A percentile compares a stretch with the other conserved stretches of the same genome.
Evolutionary conservation across 129 eudicot genomes (phyloP).

Genomic region (Flaveria sonorensis): DNA sequence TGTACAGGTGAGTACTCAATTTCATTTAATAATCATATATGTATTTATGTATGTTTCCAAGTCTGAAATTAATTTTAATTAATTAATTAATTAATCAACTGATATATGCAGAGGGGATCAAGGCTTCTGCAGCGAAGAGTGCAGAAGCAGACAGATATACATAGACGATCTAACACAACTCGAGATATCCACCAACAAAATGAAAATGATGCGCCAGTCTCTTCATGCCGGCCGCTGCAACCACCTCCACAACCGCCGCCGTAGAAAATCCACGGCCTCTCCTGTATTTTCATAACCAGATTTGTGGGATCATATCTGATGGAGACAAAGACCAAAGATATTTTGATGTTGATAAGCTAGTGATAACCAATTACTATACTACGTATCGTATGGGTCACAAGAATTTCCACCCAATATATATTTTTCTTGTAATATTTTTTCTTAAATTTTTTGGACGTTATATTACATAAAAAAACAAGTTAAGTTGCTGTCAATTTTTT

Average conservation of each 20-base stretch:
- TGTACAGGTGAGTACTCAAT: conserved; percentile 49
- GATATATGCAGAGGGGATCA: conserved; percentile 52
- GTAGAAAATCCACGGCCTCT: not conserved
- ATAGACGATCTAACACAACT: conserved; percentile 50
- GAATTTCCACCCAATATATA: not conserved
- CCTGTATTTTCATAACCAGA: conserved; percentile 1
- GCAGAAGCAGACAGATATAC: conserved; percentile 61
- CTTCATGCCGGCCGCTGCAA: not conserved
- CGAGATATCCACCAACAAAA: conserved; percentile 39
- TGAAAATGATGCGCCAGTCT: conserved; percentile 19
- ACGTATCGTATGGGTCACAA: not conserved
- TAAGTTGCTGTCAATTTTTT: too few relatives aligned
- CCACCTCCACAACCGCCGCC: not conserved
- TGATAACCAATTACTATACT: too few relatives aligned
- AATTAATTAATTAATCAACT: too few relatives aligned
- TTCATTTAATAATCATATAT: not conserved
- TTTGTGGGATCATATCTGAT: not conserved
- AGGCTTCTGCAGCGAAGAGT: conserved; percentile 70
- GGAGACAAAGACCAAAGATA: not conserved
- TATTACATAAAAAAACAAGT: too few relatives aligned
- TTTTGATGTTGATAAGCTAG: not conserved
- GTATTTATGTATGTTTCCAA: not conserved
- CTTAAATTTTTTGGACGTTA: not conserved
- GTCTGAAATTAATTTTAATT: too few relatives aligned
- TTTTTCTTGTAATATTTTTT: not conserved